These are phyloP conservation scores for Leccinum rimulosum DNA, from an alignment of 768 basidiomycete genomes.

Conservation along the genomic window DNA sequence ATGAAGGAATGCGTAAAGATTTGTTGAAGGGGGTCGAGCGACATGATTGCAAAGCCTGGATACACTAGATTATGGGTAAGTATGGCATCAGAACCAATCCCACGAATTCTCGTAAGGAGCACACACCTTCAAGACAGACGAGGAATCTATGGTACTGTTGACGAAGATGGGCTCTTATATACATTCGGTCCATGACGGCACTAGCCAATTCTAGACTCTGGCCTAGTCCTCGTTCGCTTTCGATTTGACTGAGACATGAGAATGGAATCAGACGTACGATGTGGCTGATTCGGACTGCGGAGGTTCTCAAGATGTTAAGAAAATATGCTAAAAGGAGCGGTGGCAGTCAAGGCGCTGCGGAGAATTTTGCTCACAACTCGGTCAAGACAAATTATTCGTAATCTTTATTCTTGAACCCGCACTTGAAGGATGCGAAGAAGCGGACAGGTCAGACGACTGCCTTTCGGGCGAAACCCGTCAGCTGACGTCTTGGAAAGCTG, in stretches of 20 bases:
- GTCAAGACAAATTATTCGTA: no score
- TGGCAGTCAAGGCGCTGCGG: no score
- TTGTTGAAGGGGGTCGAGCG: neutral
- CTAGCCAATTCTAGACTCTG: neutral
- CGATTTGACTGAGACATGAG: neutral
- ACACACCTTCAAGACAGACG: neutral
- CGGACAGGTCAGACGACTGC: no score
- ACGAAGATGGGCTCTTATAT: neutral
- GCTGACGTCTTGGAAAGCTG: no score
- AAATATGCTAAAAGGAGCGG: no score
- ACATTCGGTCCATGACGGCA: neutral
- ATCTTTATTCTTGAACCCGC: no score
- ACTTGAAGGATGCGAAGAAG: no score
- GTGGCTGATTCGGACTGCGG: no score
- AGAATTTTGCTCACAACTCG: no score
- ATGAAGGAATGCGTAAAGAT: neutral
- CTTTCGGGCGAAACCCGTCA: no score
- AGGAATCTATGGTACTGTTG: neutral
- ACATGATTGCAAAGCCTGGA: neutral
- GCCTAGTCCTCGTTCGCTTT: neutral
- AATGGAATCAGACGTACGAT: no score
- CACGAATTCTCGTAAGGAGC: neutral
- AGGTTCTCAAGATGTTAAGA: no score
- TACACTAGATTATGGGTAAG: neutral
- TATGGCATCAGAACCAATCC: neutral